phyloP scores from a whole-genome alignment of 495 filamentous ascomycete genomes.

The Penicillium manginii region DNA sequence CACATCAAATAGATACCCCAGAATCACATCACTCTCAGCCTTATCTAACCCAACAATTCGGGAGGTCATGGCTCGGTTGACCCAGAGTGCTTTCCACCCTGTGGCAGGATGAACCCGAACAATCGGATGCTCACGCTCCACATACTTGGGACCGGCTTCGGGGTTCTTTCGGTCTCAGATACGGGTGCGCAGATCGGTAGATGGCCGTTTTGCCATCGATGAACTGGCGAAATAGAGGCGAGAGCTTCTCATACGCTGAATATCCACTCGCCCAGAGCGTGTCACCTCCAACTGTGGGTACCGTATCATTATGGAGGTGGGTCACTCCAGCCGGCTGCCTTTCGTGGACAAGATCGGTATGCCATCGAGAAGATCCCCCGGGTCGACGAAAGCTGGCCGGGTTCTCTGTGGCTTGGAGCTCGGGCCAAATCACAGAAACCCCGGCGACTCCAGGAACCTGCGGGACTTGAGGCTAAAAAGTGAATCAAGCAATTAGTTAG shows the following conservation, averaged over 20 bases:
- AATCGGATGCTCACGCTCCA: conserved; percentile 69
- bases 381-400: conserved; percentile 63
- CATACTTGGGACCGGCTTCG: conserved; percentile 60
- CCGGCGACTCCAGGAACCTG: conserved; percentile 70
- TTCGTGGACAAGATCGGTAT: conserved; percentile 73
- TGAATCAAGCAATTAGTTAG: neutral
- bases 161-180: conserved; percentile 68
- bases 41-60: conserved; percentile 67
- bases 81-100: conserved; percentile 72
- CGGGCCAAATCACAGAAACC: conserved; percentile 70
- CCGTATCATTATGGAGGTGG: conserved; percentile 67
- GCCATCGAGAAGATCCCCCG: conserved; percentile 68
- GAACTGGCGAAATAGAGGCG: conserved; percentile 68
- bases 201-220: conserved; percentile 71
- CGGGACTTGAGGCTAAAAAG: conserved; percentile 63
- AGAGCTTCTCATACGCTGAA: conserved; percentile 71
- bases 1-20: conserved; percentile 67
- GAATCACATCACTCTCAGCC: conserved; percentile 67
- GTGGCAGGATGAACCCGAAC: conserved; percentile 74
- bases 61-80: conserved; percentile 67
- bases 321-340: conserved; percentile 71
- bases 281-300: conserved; percentile 68
- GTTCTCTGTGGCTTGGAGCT: conserved; percentile 58
- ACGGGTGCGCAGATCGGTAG: conserved; percentile 67
- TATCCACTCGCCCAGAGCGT: conserved; percentile 75